phyloP scores from a whole-genome alignment of 1,284 basidiomycete species.

The Peniophora sp. region DNA sequence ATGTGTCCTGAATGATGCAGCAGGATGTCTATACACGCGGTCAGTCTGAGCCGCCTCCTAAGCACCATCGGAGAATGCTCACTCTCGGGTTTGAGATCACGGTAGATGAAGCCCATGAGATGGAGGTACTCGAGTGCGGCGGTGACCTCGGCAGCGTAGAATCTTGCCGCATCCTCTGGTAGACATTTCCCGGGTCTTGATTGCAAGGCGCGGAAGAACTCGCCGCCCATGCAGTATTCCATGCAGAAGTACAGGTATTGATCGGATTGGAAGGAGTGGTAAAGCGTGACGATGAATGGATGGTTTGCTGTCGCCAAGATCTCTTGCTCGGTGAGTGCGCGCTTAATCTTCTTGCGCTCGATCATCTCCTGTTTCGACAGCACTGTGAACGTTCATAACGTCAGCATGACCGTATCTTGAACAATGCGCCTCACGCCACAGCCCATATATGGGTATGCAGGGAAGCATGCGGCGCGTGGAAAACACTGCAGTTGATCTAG shows the following conservation, averaged over 20 bases:
- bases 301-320: constrained; percentile 95
- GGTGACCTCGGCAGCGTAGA: constrained; percentile 98
- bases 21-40: constrained; percentile 72
- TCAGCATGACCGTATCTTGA: constrained; percentile 2
- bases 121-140: constrained; percentile 98
- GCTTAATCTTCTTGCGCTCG: constrained; percentile 96
- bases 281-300: constrained; percentile 95
- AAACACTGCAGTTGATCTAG: not conserved
- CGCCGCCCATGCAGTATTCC: constrained; percentile 99
- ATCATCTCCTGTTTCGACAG: constrained; percentile 98
- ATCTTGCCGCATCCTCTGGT: constrained; percentile 89
- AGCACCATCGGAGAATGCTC: constrained; percentile 27
- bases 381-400: constrained; percentile 41
- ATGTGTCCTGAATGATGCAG: constrained; percentile 98
- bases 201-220: constrained; percentile 96
- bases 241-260: constrained; percentile 97
- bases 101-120: constrained; percentile 98
- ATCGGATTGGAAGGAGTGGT: constrained; percentile 97
- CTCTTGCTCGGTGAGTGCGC: constrained; percentile 93
- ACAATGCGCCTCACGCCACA: not conserved
- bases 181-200: constrained; percentile 94
- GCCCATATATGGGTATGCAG: not conserved
- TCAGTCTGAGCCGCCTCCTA: constrained; percentile 5
- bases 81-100: constrained; percentile 99
- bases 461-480: not conserved